Evolutionary conservation across 2,329 filamentous ascomycete genomes (phyloP), one percentile per base, ranked within the genome.

Genomic region (Pseudocercospora musae): DNA sequence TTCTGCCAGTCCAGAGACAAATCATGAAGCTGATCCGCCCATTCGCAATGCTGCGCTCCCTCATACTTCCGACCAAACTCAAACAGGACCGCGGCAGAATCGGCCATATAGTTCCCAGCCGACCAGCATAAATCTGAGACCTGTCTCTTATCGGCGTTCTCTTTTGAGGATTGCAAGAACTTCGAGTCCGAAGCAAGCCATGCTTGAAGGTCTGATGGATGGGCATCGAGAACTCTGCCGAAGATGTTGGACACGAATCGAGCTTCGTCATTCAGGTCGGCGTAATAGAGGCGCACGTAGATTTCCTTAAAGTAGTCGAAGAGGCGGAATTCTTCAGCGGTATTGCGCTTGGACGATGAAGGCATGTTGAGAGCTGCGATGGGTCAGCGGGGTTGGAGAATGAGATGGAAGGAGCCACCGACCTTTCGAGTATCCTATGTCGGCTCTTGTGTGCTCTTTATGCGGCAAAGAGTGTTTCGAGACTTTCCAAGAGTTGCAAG

Each of bases 11-110:
- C 13, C 46, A 57, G 21, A 29, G 62, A 60, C 53, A 57, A 48
- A 8, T 37, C 29, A 6, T 62, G 33, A 8, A 68, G 20, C 58
- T 63, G 11, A 52, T 57, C 63, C 40, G 58, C 64, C 42, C 56
- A 54, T 20, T 68, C 62, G n/a, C 61, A 63, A 40, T 63, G 65
- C 13, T 37, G 15, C 37, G 42, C 50, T 13, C 57, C 65, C 50
- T 68, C 65, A 58, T 29, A 20, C 21, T 63, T 53, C 46, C 68
- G 59, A 11, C 67, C 65, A 56, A 62, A 61, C 21, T 58, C 18
- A 29, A 66, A 65, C 49, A 69, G 23, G 10, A 55, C 31, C 40
- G 52, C 58, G 7, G 50, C 65, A 15, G 63, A 56, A 46, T 65
- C 60, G 37, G 58, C 46, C 25, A 64, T 18, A 20, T 58, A 25